phyloP scores from a whole-genome alignment of 257 asterid species.

The Ocimum tenuiflorum region DNA sequence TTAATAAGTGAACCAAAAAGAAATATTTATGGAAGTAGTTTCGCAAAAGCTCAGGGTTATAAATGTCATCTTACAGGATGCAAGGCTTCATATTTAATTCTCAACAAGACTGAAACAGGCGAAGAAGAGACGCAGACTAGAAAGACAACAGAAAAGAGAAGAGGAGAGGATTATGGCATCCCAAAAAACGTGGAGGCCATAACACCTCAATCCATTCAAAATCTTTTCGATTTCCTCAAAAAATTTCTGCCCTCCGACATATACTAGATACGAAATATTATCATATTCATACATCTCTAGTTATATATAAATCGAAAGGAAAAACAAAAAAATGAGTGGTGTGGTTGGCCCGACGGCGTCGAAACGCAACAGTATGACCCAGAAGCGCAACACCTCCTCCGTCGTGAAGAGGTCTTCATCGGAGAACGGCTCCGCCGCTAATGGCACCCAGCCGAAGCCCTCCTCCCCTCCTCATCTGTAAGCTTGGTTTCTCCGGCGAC shows the following conservation, averaged over 20 bases:
- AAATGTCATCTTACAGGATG: neutral
- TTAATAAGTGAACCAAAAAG: neutral
- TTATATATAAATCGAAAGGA: too few species aligned
- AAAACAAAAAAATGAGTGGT: slow-evolving; percentile 36
- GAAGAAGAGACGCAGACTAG: neutral
- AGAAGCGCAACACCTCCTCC: slow-evolving; percentile 36
- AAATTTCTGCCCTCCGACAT: neutral
- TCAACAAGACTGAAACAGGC: neutral
- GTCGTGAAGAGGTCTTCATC: slow-evolving; percentile 37
- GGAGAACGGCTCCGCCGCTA: slow-evolving; percentile 39
- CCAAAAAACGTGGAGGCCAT: slow-evolving; percentile 14
- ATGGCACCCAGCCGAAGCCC: slow-evolving; percentile 41
- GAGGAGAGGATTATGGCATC: slow-evolving; percentile 23
- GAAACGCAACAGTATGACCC: slow-evolving; percentile 43
- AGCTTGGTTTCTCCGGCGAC: slow-evolving; percentile 14
- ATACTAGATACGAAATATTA: neutral
- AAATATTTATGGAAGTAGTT: neutral
- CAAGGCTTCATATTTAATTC: neutral
- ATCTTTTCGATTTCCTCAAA: neutral
- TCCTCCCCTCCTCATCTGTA: slow-evolving; percentile 47
- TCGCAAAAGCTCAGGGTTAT: neutral
- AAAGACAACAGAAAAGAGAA: too few species aligned
- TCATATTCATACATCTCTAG: too few species aligned
- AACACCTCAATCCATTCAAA: slow-evolving; percentile 15
- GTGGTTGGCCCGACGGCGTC: slow-evolving; percentile 37